Evolutionary conservation across 352 stramenopile species (phyloP), one percentile per base, ranked within the genome.

Genomic region (Pythium biforme): DNA sequence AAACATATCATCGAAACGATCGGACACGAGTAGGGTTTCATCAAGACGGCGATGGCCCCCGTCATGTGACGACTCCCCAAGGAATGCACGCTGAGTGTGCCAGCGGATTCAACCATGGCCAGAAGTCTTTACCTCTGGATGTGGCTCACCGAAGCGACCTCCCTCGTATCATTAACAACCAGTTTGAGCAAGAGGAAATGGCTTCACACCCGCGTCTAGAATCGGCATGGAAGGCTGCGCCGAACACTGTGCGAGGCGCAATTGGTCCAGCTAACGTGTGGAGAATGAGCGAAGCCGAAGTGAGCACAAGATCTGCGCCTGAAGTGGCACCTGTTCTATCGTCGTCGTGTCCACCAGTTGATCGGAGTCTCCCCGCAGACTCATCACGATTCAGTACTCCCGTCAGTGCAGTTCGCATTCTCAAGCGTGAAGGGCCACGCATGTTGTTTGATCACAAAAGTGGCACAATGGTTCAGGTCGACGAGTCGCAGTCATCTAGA

Each of bases 391-490:
- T n/a, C 19, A 43, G 1, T 43, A 29, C 37, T n/a, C 40, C 23
- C 14, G 15, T 9, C 20, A 64, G 26, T 23, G n/a, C 47, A 20
- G 57, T 90, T 39, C 72, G 85, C 23, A 75, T 90, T 27, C 45
- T 94, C 45, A 79, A 87, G 57, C 75, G 83, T 56, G 51, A 65
- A 43, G 67, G 67, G 2, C 72, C 81, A 29, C 82, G 83, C 33
- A 86, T 90, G 78, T 63, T 92, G 4, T 91, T 89, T 68, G 81
- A 92, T 34, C 83, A 75, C 1, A 90, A 86, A 58, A 89, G 70
- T 15, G 83, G 78, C 3, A 62, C 23, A 14, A 84, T 90, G 78
- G 64, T 92, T 20, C 77, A 65, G 37, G 79, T 65, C 0, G 66
- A 79, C 40, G 70, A 66, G 14, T 12, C 7, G 31, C 31, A 25